Evolutionary conservation across 495 filamentous ascomycete species (phyloP), one percentile per base, ranked within the genome.

Genomic region (Haplographium delicatum): DNA sequence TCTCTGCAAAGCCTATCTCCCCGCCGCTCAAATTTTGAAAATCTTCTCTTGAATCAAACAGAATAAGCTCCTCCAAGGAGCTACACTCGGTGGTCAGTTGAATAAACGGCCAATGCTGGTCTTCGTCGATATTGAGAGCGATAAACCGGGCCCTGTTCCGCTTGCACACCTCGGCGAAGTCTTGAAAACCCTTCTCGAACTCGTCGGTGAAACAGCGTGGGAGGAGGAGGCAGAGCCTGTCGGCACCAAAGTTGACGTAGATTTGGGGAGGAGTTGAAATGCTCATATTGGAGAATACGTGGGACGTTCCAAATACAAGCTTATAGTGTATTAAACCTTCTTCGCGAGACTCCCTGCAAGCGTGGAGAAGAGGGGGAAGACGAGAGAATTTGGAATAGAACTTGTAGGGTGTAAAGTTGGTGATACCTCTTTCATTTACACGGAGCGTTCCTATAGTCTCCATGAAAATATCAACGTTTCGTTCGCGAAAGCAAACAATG

Each of bases 171-270:
- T 19, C 6, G 9, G 22, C 35, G 15, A 39, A 39, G 6, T 13
- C 5, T 19, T 18, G n/a, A 20, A 39, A 39, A 8, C 35, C 16
- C 18, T 39, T 19, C 35, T 39, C 35, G 35, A 39, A 19, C 18
- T 39, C 35, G 18, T 15, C 18, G 13, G 7, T 27, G 10, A 47
- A 47, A 6, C 2, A 20, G 15, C 27, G 20, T 3, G 33, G 33
- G 0, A 24, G 22, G 13, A 48, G 10, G 2, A 37, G 45, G 24
- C 45, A 48, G 18, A 48, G 24, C 6, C 13, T 39, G 22, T 48
- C 45, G 8, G 20, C 38, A 8, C 5, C 34, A 13, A 48, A 48
- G 33, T 48, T 48, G 45, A 48, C 30, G 23, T 48, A 48, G 34
- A 48, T 48, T 20, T 15, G n/a, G 5, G 33, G 20, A 25, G 33